phyloP scores from a whole-genome alignment of 768 basidiomycete genomes.

The Podaxis sp. region DNA sequence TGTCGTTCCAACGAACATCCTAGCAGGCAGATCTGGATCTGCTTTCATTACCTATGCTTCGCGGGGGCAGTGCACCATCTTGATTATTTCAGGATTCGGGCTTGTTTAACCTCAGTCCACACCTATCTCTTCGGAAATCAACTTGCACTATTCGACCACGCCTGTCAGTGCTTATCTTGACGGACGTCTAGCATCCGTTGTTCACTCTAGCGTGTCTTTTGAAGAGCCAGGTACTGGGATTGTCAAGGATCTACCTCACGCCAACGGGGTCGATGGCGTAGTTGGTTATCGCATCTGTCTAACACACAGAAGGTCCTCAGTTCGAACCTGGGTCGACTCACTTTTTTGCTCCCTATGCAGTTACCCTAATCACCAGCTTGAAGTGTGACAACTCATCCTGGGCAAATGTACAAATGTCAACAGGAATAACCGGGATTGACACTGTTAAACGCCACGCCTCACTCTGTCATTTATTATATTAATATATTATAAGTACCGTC shows the following conservation, averaged over 20 bases:
- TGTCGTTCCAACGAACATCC: neutral
- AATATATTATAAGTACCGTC: neutral
- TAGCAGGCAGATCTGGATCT: neutral
- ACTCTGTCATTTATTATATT: neutral
- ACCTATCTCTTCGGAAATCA: neutral
- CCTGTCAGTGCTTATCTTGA: neutral
- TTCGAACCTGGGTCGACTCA: constrained; percentile 9
- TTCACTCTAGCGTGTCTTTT: neutral
- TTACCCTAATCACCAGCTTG: neutral
- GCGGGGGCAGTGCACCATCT: neutral
- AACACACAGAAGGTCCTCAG: constrained; percentile 41
- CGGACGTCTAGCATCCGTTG: neutral
- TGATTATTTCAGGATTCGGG: neutral
- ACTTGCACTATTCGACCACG: neutral
- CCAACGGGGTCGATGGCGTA: constrained; percentile 58
- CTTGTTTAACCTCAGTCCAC: neutral
- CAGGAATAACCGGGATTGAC: too few relatives aligned
- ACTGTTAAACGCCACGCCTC: neutral
- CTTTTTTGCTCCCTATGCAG: neutral
- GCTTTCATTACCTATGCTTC: neutral
- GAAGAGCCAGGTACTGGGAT: neutral
- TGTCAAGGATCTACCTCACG: neutral
- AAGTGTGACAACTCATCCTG: neutral
- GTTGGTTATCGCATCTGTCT: constrained; percentile 85
- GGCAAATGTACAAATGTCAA: neutral